A percentile compares a stretch with the other conserved stretches of the same genome.
Evolutionary conservation across 2,329 filamentous ascomycete genomes (phyloP).

Genomic region (Calonectria pseudoturangicola): DNA sequence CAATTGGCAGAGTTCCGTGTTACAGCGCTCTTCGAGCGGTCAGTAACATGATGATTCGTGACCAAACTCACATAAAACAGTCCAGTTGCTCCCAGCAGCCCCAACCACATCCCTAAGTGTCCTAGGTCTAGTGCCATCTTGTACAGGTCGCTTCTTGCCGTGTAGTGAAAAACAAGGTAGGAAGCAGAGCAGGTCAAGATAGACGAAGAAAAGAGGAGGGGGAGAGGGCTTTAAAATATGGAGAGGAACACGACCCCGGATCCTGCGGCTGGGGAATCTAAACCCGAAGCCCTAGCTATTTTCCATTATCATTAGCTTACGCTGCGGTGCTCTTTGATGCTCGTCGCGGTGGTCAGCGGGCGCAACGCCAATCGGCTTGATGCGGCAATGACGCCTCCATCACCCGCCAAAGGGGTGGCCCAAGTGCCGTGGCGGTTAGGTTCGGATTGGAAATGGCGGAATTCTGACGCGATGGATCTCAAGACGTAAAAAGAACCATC

Average conservation of each 20-base stretch:
- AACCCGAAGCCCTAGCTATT: neutral
- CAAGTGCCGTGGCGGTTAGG: conserved; percentile 52
- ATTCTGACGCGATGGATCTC: conserved; percentile 44
- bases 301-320: conserved; percentile 22
- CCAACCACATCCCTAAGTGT: conserved; percentile 65
- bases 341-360: conserved; percentile 40
- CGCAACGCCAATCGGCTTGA: conserved; percentile 53
- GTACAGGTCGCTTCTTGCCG: conserved; percentile 33
- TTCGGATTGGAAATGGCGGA: conserved; percentile 58
- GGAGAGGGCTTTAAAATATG: neutral
- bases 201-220: neutral
- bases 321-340: neutral
- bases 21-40: neutral
- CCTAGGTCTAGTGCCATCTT: conserved; percentile 56
- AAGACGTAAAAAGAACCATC: conserved; percentile 28
- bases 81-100: conserved; percentile 59
- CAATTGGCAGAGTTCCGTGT: neutral
- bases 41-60: neutral
- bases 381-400: conserved; percentile 50
- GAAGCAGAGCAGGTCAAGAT: conserved; percentile 15
- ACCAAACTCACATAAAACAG: conserved; percentile 64
- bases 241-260: neutral
- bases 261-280: conserved; percentile 7
- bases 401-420: conserved; percentile 45
- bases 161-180: neutral